phyloP scores from a whole-genome alignment of 768 basidiomycete species.

The Leccinum subgranulosum region DNA sequence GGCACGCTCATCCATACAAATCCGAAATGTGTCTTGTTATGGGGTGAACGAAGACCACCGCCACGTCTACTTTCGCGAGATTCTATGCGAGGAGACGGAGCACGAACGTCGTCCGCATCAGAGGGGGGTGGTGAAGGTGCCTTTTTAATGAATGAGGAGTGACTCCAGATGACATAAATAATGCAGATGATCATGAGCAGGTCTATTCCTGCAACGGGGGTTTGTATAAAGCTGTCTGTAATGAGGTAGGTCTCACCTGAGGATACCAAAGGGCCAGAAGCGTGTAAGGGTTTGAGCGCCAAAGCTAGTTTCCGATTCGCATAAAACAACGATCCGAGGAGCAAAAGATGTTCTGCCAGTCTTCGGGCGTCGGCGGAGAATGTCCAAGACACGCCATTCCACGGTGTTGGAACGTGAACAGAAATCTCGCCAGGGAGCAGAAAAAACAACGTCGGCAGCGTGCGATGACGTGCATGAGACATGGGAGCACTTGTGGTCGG shows the following conservation, averaged over 20 bases:
- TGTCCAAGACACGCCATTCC: conserved; percentile 37
- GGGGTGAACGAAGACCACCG: conserved; percentile 20
- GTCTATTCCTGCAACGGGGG: conserved; percentile 48
- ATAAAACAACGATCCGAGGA: conserved; percentile 60
- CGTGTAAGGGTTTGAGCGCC: conserved; percentile 10
- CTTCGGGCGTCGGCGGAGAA: conserved; percentile 62
- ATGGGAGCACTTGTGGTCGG: conserved; percentile 39
- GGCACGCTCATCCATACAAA: conserved; percentile 91
- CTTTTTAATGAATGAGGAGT: conserved; percentile 43
- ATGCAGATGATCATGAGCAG: conserved; percentile 51
- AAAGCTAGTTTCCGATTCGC: conserved; percentile 42
- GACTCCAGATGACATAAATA: conserved; percentile 61
- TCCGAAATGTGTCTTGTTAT: conserved; percentile 53
- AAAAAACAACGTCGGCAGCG: conserved; percentile 18
- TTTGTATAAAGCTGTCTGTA: conserved; percentile 2
- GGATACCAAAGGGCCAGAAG: conserved; percentile 43
- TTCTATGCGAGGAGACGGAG: conserved; percentile 46
- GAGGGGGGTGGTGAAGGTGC: conserved; percentile 10
- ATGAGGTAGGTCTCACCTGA: conserved; percentile 40
- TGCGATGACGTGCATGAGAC: conserved; percentile 41
- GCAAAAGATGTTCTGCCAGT: conserved; percentile 59
- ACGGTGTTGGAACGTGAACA: conserved; percentile 43
- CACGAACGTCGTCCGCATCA: conserved; percentile 17
- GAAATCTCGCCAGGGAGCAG: conserved; percentile 50
- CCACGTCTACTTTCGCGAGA: conserved; percentile 44